Evolutionary conservation across 805 yeast species (phyloP).

Genomic region (Yamadazyma nakazawae): DNA sequence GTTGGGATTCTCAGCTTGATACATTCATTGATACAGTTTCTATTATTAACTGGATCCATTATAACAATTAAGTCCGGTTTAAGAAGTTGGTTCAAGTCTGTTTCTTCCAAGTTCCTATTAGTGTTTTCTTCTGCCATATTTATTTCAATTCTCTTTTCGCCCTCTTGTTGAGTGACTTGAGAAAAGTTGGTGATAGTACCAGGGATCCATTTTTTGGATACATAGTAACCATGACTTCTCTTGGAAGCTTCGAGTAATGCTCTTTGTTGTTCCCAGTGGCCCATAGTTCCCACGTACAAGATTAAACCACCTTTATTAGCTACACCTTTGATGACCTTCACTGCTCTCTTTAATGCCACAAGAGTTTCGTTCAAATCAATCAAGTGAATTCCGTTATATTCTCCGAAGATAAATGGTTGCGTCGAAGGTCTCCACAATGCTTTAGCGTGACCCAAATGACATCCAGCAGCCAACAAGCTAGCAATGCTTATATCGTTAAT

Average conservation of each 20-base stretch:
- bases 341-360: slow-evolving; percentile 70
- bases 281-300: slow-evolving; percentile 78
- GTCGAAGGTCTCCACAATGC: slow-evolving; percentile 74
- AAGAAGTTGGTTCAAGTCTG: slow-evolving; percentile 51
- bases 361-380: slow-evolving; percentile 87
- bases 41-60: slow-evolving; percentile 84
- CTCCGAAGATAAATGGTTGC: slow-evolving; percentile 84
- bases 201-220: slow-evolving; percentile 86
- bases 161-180: slow-evolving; percentile 56
- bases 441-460: slow-evolving; percentile 91
- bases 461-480: slow-evolving; percentile 83
- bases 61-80: slow-evolving; percentile 88
- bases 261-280: slow-evolving; percentile 61
- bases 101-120: slow-evolving; percentile 47
- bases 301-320: slow-evolving; percentile 83
- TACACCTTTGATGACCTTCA: slow-evolving; percentile 80
- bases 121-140: slow-evolving; percentile 72
- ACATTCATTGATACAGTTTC: slow-evolving; percentile 79
- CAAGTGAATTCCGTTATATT: slow-evolving; percentile 84
- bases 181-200: slow-evolving; percentile 88
- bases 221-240: slow-evolving; percentile 75
- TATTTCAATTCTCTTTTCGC: slow-evolving; percentile 50
- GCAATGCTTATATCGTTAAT: slow-evolving; percentile 61
- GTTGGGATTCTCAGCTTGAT: slow-evolving; percentile 82
- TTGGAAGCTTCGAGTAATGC: slow-evolving; percentile 77